These are phyloP conservation scores for Coemansia sp. DNA, from an alignment of 192 early-diverging fungal genomes.

Conservation along the genomic window DNA sequence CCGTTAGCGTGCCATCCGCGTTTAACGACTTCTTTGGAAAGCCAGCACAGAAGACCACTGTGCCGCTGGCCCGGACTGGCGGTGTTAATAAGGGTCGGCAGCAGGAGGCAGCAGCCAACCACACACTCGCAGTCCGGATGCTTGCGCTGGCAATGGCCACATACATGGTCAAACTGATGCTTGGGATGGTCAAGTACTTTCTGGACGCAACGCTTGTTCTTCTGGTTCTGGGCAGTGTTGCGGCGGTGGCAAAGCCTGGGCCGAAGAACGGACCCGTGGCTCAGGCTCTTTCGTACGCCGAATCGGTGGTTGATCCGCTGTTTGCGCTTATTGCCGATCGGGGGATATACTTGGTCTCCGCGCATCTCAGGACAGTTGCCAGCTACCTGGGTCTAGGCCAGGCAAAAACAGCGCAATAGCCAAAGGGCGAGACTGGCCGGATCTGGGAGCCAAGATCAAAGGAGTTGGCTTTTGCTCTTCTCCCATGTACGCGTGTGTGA, in stretches of 20 bases:
- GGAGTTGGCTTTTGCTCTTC: too few species aligned
- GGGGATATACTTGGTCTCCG: conserved; percentile 15
- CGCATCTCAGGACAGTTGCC: conserved; percentile 19
- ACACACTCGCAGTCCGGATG: conserved; percentile 35
- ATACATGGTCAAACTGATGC: conserved; percentile 19
- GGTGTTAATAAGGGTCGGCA: not conserved
- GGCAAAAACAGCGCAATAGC: not conserved
- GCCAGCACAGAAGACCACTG: not conserved
- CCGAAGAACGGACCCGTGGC: conserved; percentile 27
- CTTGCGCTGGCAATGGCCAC: conserved; percentile 20
- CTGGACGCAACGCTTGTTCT: conserved; percentile 31
- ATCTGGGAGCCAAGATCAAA: too few species aligned
- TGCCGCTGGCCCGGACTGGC: not conserved
- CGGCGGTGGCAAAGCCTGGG: conserved; percentile 33
- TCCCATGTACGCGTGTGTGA: too few species aligned
- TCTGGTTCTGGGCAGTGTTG: conserved; percentile 21
- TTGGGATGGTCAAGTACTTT: conserved; percentile 33
- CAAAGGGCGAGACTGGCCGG: not conserved
- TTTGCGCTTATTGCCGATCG: conserved; percentile 35
- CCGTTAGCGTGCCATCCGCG: not conserved
- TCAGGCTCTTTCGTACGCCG: conserved; percentile 30
- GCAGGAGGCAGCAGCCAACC: conserved; percentile 7
- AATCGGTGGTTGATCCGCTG: conserved; percentile 36
- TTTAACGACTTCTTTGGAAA: conserved; percentile 9
- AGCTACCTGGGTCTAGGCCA: conserved; percentile 29